Base-by-base conservation (phyloP, 2,329 filamentous ascomycete genomes). In the Xylogone sp. region DNA sequence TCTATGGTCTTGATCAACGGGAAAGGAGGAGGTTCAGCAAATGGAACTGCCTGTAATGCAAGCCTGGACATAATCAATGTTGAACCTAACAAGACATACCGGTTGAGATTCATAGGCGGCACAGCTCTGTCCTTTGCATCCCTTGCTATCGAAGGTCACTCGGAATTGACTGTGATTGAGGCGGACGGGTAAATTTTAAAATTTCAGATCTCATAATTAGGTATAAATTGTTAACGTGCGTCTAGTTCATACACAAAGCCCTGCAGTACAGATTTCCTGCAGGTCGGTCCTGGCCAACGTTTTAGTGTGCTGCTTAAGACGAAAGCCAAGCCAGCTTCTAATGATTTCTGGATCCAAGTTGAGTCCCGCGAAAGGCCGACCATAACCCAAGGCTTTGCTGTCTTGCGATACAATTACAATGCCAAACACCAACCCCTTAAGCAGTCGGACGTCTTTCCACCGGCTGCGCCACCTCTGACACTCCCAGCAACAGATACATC, bases 1-100 rank as follows among this genome's bases (percentile, higher is more conserved):
- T 69, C 75, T 2, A 76, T 77, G 0, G 66, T 86, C 2, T 61
- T 84, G 12, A 67, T 87, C 49, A 86, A 86, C 57, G 82, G 80
- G 1, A 65, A 77, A 42, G 74, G 72, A 19, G 75, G 77, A 2
- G 73, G 74, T 2, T 71, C 67, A 13, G 59, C 56, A n/a, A 65
- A 64, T 45, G 59, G 24, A 62, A 71, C 55, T 54, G 49, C 45
- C 20, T 69, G 67, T 53, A 65, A 63, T 66, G 63, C 42, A 76
- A 57, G 45, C 50, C 31, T 65, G 5, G 71, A 74, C 3, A 69
- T 82, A 3, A 78, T 87, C 53, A 72, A 79, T 5, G 78, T 88
- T 8, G 69, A 83, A 34, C 79, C 83, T 0, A 77, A 71, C 10
- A 82, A 76, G 61, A 82, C 76, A 0, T 88, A 87, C 58, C 74